Evolutionary conservation across 2,329 filamentous ascomycete species (phyloP).

Genomic region (Paracoccidioides lutzii): DNA sequence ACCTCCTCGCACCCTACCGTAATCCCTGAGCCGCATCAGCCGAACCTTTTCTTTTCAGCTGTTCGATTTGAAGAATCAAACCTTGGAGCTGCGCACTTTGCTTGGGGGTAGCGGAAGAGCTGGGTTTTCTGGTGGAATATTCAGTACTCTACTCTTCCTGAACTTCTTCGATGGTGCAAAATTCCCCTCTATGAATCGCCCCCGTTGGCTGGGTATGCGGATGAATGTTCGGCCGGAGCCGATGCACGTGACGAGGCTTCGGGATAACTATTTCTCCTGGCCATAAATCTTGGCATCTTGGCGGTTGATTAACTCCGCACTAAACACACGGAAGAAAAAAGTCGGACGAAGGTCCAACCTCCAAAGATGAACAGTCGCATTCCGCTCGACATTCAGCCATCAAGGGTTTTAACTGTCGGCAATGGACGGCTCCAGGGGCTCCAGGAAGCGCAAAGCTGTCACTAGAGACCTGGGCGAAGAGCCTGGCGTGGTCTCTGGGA

Average conservation of each 20-base stretch:
- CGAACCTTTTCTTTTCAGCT: not conserved
- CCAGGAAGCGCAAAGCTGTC: conserved; percentile 54
- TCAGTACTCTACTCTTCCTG: no score
- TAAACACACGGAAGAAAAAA: conserved; percentile 7
- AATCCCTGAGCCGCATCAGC: no score
- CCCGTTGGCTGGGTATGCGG: no score
- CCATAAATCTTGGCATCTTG: not conserved
- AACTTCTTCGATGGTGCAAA: no score
- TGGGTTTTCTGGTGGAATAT: no score
- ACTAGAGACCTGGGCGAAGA: conserved; percentile 40
- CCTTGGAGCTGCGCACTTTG: no score
- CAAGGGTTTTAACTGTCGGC: conserved; percentile 6
- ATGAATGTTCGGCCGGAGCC: not conserved
- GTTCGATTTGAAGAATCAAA: no score
- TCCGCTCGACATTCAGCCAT: not conserved
- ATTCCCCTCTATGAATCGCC: no score
- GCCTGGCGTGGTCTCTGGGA: conserved; percentile 43
- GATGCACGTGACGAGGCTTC: not conserved
- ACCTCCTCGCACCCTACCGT: no score
- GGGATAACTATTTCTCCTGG: not conserved
- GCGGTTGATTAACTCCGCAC: not conserved
- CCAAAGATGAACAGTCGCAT: conserved; percentile 6
- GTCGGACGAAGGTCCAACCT: not conserved
- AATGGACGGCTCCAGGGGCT: conserved; percentile 28
- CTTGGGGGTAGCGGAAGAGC: no score